Evolutionary conservation across 1,284 basidiomycete genomes (phyloP), one percentile per base, ranked within the genome.

Genomic region (Cryptococcus sp.): DNA sequence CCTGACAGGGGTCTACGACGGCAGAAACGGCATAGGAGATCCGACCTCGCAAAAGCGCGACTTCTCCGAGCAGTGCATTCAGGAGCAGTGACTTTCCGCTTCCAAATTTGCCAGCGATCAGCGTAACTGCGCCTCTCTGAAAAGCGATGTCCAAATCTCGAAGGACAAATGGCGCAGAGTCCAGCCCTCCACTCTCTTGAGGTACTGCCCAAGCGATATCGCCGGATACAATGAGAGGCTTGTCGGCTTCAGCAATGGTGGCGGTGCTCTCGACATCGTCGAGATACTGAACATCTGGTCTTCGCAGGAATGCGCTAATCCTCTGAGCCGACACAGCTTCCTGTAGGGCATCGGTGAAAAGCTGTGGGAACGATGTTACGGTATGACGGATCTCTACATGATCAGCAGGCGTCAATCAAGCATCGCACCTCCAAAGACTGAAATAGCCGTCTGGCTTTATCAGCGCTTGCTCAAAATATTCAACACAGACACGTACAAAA

Each of bases 1-100:
- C 83, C 1, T 82, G 80, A 46, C 78, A 76, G 5, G 4, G 81
- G 78, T 57, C 48, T 53, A 61, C 53, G 46, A 61, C 51, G 16
- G 60, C 61, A 46, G 63, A 72, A 44, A 70, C 77, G 72, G 77
- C 63, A 77, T 76, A 70, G 56, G 74, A 76, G 16, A 78, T 72
- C 32, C 72, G 61, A 1, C 80, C 80, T 14, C 65, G 60, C n/a
- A 79, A 75, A n/a, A 92, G 55, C 69, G 91, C 87, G 4, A 87
- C 86, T 76, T 96, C 91, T 13, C 91, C 91, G 3, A 94, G 79
- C 19, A 93, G 79, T 2, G 87, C 87, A 80, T 71, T 37, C 16
- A 92, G 75, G 31, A 93, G 68, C 16, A 92, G 70, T 0, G 88
- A 87, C 76, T 91, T 93, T 45, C 87, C 88, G 40, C 83, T 60